These are phyloP conservation scores for Aspergillus homomorphus DNA, from an alignment of 495 filamentous ascomycete species.

Conservation along the genomic window DNA sequence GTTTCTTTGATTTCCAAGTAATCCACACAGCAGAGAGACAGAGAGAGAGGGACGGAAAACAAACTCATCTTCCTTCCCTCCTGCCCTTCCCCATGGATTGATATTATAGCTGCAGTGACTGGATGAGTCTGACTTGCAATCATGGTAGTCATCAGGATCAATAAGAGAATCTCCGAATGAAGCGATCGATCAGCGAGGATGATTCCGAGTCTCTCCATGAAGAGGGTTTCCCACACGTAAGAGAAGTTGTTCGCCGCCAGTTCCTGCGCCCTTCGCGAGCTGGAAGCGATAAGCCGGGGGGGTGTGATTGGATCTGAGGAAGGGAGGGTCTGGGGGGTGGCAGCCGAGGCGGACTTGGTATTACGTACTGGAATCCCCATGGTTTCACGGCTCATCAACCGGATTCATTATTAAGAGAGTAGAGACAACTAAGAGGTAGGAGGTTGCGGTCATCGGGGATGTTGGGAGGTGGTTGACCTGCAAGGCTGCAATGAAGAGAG, in stretches of 20 bases:
- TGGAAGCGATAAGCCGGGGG: constrained; percentile 20
- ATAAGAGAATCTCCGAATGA: constrained; percentile 18
- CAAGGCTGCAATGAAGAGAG: too few species aligned
- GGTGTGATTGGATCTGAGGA: constrained; percentile 27
- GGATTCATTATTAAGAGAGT: too few species aligned
- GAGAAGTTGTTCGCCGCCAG: constrained; percentile 17
- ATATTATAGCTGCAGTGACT: constrained; percentile 1
- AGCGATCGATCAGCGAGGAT: constrained; percentile 16
- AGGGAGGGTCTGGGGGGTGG: constrained; percentile 2
- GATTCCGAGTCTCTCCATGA: constrained; percentile 17
- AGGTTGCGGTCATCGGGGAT: too few species aligned
- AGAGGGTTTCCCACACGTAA: constrained; percentile 29
- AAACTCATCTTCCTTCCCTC: not conserved
- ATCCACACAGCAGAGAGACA: too few species aligned
- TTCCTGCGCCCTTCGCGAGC: constrained; percentile 1
- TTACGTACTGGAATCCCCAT: constrained; percentile 28
- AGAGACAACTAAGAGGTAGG: too few species aligned
- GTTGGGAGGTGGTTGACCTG: too few species aligned
- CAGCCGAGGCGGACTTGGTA: constrained; percentile 20
- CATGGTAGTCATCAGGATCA: constrained; percentile 21
- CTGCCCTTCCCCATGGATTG: not conserved
- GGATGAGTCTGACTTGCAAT: not conserved
- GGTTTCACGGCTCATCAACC: too few species aligned
- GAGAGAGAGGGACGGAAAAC: too few species aligned
- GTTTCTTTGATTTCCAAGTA: too few species aligned